A percentile compares a stretch with the other conserved stretches of the same genome.
Conservation (phyloP, 495 filamentous ascomycete species). For the Haplographium delicatum region DNA sequence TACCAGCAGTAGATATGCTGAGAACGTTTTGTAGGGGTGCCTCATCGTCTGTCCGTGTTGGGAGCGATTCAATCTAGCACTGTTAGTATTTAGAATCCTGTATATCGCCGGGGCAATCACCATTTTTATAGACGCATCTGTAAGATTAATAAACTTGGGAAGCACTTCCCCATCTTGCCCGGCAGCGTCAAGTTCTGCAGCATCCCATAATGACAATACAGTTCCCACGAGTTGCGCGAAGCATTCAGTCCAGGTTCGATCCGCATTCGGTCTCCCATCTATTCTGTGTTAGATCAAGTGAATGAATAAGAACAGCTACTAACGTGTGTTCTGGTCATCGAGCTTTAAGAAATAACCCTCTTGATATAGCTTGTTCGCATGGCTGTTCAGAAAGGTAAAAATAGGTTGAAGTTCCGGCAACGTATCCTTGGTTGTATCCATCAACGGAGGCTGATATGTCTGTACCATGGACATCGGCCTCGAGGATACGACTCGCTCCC, state of each 20-base stretch:
- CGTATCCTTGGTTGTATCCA: conserved; percentile 80
- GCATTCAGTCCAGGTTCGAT: conserved; percentile 92
- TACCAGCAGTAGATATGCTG: conserved; percentile 89
- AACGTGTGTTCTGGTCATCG: conserved; percentile 87
- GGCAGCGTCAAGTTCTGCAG: conserved; percentile 83
- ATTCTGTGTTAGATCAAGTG: conserved; percentile 25
- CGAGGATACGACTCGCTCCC: conserved; percentile 31
- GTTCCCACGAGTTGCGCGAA: conserved; percentile 96
- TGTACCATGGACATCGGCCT: conserved; percentile 62
- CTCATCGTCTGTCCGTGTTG: conserved; percentile 68
- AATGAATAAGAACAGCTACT: conserved; percentile 22
- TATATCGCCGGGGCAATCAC: conserved; percentile 42
- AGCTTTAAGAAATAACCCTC: conserved; percentile 97
- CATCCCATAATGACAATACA: conserved; percentile 93
- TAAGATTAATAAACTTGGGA: conserved; percentile 94
- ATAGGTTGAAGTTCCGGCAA: conserved; percentile 90
- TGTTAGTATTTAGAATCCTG: conserved; percentile 7
- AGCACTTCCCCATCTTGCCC: conserved; percentile 78
- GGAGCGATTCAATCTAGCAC: conserved; percentile 78
- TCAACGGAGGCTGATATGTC: conserved; percentile 79
- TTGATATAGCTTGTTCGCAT: conserved; percentile 93
- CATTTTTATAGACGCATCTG: conserved; percentile 97
- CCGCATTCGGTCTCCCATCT: conserved; percentile 82
- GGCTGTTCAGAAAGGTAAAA: conserved; percentile 90
- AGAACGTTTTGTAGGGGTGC: conserved; percentile 87